A percentile compares a stretch with the other conserved stretches of the same genome.
Conservation (phyloP, 2,329 filamentous ascomycete genomes). For the Aaosphaeria arxii region DNA sequence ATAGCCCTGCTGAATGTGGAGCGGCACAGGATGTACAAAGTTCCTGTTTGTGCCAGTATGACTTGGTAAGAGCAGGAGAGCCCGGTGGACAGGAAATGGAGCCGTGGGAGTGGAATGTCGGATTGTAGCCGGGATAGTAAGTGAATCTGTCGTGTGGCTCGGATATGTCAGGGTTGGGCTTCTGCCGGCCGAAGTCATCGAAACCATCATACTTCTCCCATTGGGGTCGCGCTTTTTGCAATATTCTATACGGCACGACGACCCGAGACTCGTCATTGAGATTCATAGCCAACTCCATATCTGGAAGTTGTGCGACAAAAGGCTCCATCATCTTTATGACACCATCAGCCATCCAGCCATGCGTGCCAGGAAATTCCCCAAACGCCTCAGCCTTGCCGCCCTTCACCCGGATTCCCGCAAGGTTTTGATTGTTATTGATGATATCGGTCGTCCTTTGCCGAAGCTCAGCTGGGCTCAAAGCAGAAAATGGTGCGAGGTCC, state of each 20-base stretch:
- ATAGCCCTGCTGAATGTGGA: too few species aligned
- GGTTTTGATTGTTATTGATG: constrained; percentile 53
- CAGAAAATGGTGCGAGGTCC: constrained; percentile 54
- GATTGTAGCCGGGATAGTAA: constrained; percentile 11
- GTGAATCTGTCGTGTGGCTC: too few species aligned
- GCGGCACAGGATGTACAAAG: constrained; percentile 61
- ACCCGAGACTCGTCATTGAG: constrained; percentile 60
- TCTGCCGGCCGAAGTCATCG: neutral
- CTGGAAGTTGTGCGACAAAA: constrained; percentile 52
- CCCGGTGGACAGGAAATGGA: constrained; percentile 58
- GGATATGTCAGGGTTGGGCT: too few species aligned
- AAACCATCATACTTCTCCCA: constrained; percentile 32
- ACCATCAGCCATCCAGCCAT: constrained; percentile 59
- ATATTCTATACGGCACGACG: constrained; percentile 8
- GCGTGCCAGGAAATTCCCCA: constrained; percentile 50
- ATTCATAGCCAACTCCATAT: constrained; percentile 64
- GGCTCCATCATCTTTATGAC: constrained; percentile 52
- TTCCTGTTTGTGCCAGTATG: constrained; percentile 61
- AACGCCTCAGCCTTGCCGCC: constrained; percentile 45
- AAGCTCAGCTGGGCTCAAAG: constrained; percentile 50
- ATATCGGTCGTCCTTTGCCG: constrained; percentile 52
- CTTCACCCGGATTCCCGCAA: constrained; percentile 56
- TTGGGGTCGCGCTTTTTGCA: too few species aligned
- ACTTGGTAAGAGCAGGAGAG: constrained; percentile 57
- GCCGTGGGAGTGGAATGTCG: constrained; percentile 42